Conservation (phyloP, 2,329 filamentous ascomycete species). For the Alternaria ethzedia region DNA sequence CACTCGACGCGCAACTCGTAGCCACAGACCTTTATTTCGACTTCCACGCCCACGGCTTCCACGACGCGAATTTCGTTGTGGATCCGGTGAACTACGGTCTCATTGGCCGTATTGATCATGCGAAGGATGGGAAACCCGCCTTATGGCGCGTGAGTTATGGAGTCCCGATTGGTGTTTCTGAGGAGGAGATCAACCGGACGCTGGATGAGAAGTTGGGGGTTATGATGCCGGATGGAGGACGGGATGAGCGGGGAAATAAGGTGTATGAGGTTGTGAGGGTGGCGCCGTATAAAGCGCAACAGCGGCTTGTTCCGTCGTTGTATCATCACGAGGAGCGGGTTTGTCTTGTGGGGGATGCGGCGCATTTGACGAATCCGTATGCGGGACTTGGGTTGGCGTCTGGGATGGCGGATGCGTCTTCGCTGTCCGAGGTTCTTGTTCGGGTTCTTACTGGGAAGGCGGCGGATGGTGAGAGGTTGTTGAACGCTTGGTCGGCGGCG, state of each 20-base stretch:
- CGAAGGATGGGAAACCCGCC: slow-evolving; percentile 14
- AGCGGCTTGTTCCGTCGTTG: slow-evolving; percentile 44
- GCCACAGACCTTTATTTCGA: slow-evolving; percentile 49
- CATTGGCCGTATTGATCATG: slow-evolving; percentile 40
- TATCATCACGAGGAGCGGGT: slow-evolving; percentile 27
- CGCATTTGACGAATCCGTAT: slow-evolving; percentile 50
- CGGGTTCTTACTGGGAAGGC: slow-evolving; percentile 31
- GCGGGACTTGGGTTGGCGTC: slow-evolving; percentile 45
- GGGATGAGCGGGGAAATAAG: slow-evolving; percentile 17
- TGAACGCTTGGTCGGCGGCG: slow-evolving; percentile 45
- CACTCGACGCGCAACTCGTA: slow-evolving; percentile 46
- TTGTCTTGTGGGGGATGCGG: slow-evolving; percentile 49
- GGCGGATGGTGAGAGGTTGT: slow-evolving; percentile 26
- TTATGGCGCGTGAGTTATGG: slow-evolving; percentile 54
- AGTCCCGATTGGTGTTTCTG: slow-evolving; percentile 36
- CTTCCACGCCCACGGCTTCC: slow-evolving; percentile 48
- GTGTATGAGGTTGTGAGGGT: slow-evolving; percentile 43
- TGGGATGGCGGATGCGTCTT: slow-evolving; percentile 44
- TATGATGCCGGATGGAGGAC: slow-evolving; percentile 39
- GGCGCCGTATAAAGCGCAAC: slow-evolving; percentile 52
- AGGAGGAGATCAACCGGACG: slow-evolving; percentile 36
- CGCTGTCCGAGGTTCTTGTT: slow-evolving; percentile 36
- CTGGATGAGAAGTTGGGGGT: slow-evolving; percentile 36
- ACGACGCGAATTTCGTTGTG: slow-evolving; percentile 51
- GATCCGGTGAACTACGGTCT: slow-evolving; percentile 49